Evolutionary conservation across 768 basidiomycete species (phyloP).

Genomic region (Lanmaoa pseudosensibilis): DNA sequence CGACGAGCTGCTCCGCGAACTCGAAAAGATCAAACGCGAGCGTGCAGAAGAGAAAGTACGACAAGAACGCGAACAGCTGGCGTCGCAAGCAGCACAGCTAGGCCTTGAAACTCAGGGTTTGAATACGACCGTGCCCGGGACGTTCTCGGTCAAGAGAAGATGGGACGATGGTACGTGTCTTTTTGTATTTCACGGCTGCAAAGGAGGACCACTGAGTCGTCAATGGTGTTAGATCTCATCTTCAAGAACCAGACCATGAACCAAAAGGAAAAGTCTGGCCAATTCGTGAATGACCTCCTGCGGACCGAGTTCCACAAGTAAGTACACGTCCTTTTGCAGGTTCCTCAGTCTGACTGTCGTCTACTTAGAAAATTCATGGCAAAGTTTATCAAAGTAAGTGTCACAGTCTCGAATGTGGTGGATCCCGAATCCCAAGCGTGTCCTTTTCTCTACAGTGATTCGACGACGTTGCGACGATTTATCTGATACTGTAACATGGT

Average conservation of each 20-base stretch:
- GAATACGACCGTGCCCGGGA: constrained; percentile 73
- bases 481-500: neutral
- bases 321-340: constrained; percentile 31
- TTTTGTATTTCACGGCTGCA: neutral
- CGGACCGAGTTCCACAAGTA: constrained; percentile 93
- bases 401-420: neutral
- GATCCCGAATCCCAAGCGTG: neutral
- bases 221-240: constrained; percentile 67
- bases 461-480: neutral
- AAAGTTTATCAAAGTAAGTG: constrained; percentile 79
- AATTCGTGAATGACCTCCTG: constrained; percentile 94
- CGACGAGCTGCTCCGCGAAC: constrained; percentile 88
- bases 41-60: constrained; percentile 90
- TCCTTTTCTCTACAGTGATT: constrained; percentile 6
- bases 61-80: constrained; percentile 74
- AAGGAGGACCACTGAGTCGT: neutral
- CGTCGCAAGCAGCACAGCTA: constrained; percentile 59
- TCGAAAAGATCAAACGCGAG: constrained; percentile 98
- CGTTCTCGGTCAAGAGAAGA: constrained; percentile 87
- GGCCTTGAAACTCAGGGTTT: constrained; percentile 70
- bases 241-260: constrained; percentile 97
- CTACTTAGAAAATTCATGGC: constrained; percentile 81
- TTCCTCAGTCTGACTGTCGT: constrained; percentile 10
- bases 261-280: constrained; percentile 59
- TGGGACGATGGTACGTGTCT: constrained; percentile 86